Percentiles rank a stretch among this genome's conserved stretches.
phyloP scores from a whole-genome alignment of 192 early-diverging fungal species.

The Helicostylum pulchrum region DNA sequence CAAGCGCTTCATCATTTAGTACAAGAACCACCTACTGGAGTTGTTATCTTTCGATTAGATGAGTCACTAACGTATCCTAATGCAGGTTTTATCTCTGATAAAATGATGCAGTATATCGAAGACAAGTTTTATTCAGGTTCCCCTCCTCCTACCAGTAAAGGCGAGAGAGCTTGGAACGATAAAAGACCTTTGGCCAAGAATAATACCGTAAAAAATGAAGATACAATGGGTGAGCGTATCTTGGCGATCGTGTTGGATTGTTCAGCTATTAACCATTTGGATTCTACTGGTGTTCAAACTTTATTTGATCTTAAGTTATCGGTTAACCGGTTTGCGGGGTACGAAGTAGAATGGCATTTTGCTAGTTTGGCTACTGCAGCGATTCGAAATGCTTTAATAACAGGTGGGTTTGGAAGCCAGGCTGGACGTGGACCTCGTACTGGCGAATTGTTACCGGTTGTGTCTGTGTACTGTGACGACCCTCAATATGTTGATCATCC shows the following conservation, averaged over 20 bases:
- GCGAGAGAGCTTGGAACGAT: constrained; percentile 31
- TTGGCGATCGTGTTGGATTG: constrained; percentile 32
- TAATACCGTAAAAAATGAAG: background rate
- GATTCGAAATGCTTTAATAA: constrained; percentile 17
- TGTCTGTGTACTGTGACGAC: background rate
- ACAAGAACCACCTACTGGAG: constrained; percentile 24
- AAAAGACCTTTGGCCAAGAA: background rate
- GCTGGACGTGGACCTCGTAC: constrained; percentile 16
- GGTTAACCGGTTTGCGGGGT: constrained; percentile 18
- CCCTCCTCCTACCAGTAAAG: constrained; percentile 11
- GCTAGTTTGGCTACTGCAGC: constrained; percentile 2
- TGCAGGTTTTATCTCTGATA: constrained; percentile 27
- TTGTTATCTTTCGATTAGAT: constrained; percentile 31
- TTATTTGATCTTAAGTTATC: constrained; percentile 4
- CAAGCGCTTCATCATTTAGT: constrained; percentile 12
- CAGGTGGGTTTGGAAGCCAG: constrained; percentile 23
- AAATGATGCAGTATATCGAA: constrained; percentile 27
- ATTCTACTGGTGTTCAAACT: constrained; percentile 22
- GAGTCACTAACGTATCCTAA: constrained; percentile 33
- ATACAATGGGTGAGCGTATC: background rate
- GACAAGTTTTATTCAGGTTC: constrained; percentile 14
- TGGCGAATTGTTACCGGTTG: constrained; percentile 23
- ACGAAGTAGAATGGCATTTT: constrained; percentile 30
- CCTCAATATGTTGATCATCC: background rate
- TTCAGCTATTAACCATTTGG: constrained; percentile 17